A percentile compares a stretch with the other conserved stretches of the same genome.
Conservation (phyloP, 139 green algal genomes). For the Chlamydomonas sp. region DNA sequence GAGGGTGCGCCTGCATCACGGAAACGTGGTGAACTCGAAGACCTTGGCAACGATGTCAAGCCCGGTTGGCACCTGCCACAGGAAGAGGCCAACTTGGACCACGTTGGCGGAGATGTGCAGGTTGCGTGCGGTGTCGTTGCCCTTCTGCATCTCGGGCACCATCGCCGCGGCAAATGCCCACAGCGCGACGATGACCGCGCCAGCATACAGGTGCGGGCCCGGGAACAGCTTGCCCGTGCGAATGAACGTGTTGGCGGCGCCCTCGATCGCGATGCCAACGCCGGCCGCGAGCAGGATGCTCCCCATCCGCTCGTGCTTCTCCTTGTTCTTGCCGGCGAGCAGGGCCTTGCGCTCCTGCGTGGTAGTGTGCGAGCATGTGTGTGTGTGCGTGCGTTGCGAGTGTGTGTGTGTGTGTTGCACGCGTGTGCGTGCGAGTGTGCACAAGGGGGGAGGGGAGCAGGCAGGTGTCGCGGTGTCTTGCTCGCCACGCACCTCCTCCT, state of each 20-base stretch:
- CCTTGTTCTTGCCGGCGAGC: conserved; percentile 60
- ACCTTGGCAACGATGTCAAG: conserved; percentile 92
- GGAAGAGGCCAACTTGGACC: conserved; percentile 82
- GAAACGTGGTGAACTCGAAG: conserved; percentile 68
- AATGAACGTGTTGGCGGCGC: conserved; percentile 89
- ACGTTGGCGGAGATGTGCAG: conserved; percentile 88
- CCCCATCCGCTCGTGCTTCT: conserved; percentile 78
- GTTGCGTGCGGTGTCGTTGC: conserved; percentile 80
- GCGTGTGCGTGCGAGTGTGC: no score
- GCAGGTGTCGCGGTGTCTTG: no score
- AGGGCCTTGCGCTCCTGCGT: conserved; percentile 85
- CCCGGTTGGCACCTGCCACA: conserved; percentile 88
- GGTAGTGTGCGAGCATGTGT: neutral
- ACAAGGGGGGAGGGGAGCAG: no score
- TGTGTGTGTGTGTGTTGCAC: no score
- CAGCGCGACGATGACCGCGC: conserved; percentile 75
- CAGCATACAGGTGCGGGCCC: conserved; percentile 93
- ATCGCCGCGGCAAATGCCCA: conserved; percentile 88
- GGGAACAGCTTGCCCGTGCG: conserved; percentile 94
- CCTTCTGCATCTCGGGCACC: conserved; percentile 93
- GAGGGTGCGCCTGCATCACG: no score
- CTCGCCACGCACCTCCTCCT: conserved; percentile 62
- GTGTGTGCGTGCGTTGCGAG: neutral
- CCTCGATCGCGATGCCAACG: conserved; percentile 75
- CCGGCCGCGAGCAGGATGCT: conserved; percentile 82